Evolutionary conservation across 2,329 filamentous ascomycete species (phyloP).

Genomic region (Penicillium sp.): DNA sequence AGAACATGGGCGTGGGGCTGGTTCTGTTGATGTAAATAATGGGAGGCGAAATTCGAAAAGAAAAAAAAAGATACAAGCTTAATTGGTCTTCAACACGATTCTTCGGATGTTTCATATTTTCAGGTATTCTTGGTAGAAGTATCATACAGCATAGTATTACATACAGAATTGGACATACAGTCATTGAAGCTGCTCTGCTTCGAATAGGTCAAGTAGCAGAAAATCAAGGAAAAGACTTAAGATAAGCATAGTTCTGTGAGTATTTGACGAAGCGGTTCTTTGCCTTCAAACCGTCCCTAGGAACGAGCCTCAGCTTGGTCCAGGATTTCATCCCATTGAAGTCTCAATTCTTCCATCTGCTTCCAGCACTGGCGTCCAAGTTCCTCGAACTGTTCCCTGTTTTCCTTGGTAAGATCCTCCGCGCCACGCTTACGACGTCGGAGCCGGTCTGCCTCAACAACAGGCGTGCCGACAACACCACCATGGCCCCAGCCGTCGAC

Average conservation of each 20-base stretch:
- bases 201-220: neutral
- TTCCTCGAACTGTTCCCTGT: slow-evolving; percentile 38
- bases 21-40: slow-evolving; percentile 35
- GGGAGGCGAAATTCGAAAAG: slow-evolving; percentile 19
- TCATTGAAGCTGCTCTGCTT: neutral
- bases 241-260: neutral
- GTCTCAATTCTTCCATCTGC: slow-evolving; percentile 42
- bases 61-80: slow-evolving; percentile 10
- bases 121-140: neutral
- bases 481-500: slow-evolving; percentile 78
- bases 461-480: slow-evolving; percentile 53
- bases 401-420: slow-evolving; percentile 52
- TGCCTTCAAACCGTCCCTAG: neutral
- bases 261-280: neutral
- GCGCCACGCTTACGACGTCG: slow-evolving; percentile 58
- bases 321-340: slow-evolving; percentile 39
- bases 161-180: neutral
- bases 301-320: slow-evolving; percentile 30
- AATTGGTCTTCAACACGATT: neutral
- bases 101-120: neutral
- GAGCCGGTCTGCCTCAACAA: slow-evolving; percentile 49
- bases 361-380: slow-evolving; percentile 41
- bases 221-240: neutral
- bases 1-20: slow-evolving; percentile 30
- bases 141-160: neutral